Evolutionary conservation across 345 rosid species (phyloP), one percentile per base, ranked within the genome.

Genomic region (Cardamine chenopodiifolia): DNA sequence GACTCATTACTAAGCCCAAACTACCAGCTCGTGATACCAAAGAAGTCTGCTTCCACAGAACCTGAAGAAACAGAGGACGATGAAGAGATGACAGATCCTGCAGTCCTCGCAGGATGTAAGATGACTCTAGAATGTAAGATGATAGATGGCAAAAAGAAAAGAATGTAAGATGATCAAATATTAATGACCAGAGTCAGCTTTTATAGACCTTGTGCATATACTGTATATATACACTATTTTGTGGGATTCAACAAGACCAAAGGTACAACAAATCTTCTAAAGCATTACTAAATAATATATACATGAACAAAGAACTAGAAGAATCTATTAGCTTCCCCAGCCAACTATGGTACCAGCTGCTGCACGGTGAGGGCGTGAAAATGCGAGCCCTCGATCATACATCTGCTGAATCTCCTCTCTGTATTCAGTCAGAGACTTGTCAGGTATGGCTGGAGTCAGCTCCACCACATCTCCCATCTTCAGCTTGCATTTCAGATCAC

Each of bases 401-500:
- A 95, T 95, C 28, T 97, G 91, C 53, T 92, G 97, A 55, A 92
- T 87, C 84, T 92, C 96, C 71, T 92, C 96, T 85, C 97, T 79
- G 82, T 88, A 92, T 65, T 87, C 96, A 6, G 86, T 87, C 81
- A 95, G 75, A 15, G 92, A 95, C 81, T 95, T 81, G 81, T 85
- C 85, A 0, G 97, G 90, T 62, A 95, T 84, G 11, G 92, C 87
- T 17, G 97, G 99, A 63, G 97, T 87, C 19, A 95, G 81, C 78
- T 95, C 97, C 72, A 92, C 96, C 53, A 95, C 91, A 75, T 95
- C 99, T 23, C 97, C 97, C 97, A 92, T 95, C 85, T 88, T 82
- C 81, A 95, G 81, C 83, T 83, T 86, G 82, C 94, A 85, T 10
- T 83, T 74, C 17, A 87, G 82, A 80, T 95, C 91, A 45, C 77